These are phyloP conservation scores for Pyricularia pennisetigena DNA, from an alignment of 2,329 filamentous ascomycete species.

Conservation along the genomic window DNA sequence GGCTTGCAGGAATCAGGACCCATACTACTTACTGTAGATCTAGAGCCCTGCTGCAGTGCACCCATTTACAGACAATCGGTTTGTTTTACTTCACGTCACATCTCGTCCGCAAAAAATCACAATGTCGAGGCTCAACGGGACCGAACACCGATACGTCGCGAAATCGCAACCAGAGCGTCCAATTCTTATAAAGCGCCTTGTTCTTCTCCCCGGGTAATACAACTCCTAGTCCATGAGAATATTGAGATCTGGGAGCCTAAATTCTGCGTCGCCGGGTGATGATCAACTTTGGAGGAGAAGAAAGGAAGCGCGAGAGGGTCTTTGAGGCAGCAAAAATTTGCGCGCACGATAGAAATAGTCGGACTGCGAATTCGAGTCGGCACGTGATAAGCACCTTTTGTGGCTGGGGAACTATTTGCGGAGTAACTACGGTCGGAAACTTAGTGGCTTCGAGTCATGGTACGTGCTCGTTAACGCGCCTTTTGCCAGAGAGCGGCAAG, in stretches of 20 bases:
- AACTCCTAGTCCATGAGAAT: slow-evolving; percentile 38
- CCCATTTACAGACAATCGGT: background rate
- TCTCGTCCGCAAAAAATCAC: slow-evolving; percentile 8
- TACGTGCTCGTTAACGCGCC: background rate
- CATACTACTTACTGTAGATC: background rate
- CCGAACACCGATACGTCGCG: slow-evolving; percentile 38
- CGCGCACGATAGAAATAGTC: background rate
- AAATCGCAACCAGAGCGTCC: slow-evolving; percentile 35
- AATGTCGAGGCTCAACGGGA: slow-evolving; percentile 57
- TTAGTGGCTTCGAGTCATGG: slow-evolving; percentile 1
- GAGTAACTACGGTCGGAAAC: background rate
- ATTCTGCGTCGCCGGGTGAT: slow-evolving; percentile 43
- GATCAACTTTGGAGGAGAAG: slow-evolving; percentile 41
- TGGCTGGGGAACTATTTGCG: background rate
- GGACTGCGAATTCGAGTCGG: background rate
- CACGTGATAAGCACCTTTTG: background rate
- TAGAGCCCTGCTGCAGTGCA: background rate
- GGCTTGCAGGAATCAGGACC: background rate
- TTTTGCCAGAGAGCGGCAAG: background rate
- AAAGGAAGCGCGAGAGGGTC: slow-evolving; percentile 21
- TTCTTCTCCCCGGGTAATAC: slow-evolving; percentile 49
- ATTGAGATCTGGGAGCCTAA: slow-evolving; percentile 36
- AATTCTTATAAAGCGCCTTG: slow-evolving; percentile 55
- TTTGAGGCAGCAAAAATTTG: background rate
- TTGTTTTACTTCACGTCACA: background rate